Conservation (phyloP, 1,284 basidiomycete genomes). For the Cystobasidium slooffiae region DNA sequence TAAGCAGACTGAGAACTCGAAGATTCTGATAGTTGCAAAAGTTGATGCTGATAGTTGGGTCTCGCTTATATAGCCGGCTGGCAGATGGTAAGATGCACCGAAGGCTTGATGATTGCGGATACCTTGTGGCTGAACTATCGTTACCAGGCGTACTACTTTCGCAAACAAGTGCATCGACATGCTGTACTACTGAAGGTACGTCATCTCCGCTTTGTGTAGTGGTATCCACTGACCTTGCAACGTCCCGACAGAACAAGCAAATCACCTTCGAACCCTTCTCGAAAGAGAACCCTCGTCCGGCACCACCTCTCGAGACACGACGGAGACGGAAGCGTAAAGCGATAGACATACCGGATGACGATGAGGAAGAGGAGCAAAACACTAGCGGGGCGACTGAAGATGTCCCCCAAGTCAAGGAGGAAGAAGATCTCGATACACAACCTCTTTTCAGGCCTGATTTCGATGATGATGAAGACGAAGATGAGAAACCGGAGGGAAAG, state of each 20-base stretch:
- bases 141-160: constrained; percentile 58
- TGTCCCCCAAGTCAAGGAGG: constrained; percentile 22
- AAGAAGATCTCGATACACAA: constrained; percentile 38
- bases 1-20: constrained; percentile 28
- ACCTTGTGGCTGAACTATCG: constrained; percentile 47
- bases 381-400: not conserved
- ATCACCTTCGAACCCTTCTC: constrained; percentile 38
- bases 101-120: not conserved
- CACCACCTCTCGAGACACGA: constrained; percentile 6
- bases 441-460: constrained; percentile 46
- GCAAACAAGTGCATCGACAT: constrained; percentile 55
- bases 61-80: constrained; percentile 22
- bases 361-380: constrained; percentile 16
- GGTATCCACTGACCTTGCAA: not conserved
- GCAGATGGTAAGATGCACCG: constrained; percentile 32
- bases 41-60: not conserved
- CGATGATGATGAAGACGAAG: constrained; percentile 49
- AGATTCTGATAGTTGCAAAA: not conserved
- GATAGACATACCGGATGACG: constrained; percentile 9
- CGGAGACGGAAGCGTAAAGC: constrained; percentile 24
- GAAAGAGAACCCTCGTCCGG: constrained; percentile 26
- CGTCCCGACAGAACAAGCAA: constrained; percentile 17
- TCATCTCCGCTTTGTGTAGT: constrained; percentile 5
- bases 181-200: constrained; percentile 57
- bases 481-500: constrained; percentile 49